phyloP scores from a whole-genome alignment of 768 basidiomycete species.

The Lactarius hatsudake region DNA sequence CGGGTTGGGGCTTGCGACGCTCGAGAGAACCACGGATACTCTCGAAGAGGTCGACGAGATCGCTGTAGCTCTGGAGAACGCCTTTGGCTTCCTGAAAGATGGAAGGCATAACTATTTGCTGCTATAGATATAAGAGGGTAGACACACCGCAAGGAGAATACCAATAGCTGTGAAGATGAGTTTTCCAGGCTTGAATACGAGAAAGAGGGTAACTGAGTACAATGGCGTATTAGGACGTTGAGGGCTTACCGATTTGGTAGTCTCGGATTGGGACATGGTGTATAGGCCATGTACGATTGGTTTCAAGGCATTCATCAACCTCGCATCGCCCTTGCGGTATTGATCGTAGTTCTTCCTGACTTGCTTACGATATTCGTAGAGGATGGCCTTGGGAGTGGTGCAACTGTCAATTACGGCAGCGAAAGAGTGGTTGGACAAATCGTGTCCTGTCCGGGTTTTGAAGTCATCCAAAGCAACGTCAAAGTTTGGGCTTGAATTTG shows the following conservation, averaged over 20 bases:
- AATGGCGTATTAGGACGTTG: background rate
- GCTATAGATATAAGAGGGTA: background rate
- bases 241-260: background rate
- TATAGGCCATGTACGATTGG: background rate
- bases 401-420: background rate
- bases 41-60: background rate
- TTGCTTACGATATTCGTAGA: background rate
- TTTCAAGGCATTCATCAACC: constrained; percentile 1
- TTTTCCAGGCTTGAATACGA: background rate
- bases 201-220: background rate
- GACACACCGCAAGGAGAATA: background rate
- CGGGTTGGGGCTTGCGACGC: background rate
- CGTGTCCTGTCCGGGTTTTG: background rate
- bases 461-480: background rate
- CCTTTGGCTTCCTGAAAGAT: background rate
- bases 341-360: background rate
- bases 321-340: constrained; percentile 4
- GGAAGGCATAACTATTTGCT: background rate
- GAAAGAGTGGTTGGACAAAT: background rate
- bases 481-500: background rate
- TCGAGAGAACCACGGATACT: background rate
- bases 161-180: background rate
- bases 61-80: background rate
- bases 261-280: background rate
- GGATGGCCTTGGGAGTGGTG: background rate